Percentiles rank a stretch among this genome's conserved stretches.
phyloP scores from a whole-genome alignment of 2,329 filamentous ascomycete genomes.

The Trichoderma citrinoviride region DNA sequence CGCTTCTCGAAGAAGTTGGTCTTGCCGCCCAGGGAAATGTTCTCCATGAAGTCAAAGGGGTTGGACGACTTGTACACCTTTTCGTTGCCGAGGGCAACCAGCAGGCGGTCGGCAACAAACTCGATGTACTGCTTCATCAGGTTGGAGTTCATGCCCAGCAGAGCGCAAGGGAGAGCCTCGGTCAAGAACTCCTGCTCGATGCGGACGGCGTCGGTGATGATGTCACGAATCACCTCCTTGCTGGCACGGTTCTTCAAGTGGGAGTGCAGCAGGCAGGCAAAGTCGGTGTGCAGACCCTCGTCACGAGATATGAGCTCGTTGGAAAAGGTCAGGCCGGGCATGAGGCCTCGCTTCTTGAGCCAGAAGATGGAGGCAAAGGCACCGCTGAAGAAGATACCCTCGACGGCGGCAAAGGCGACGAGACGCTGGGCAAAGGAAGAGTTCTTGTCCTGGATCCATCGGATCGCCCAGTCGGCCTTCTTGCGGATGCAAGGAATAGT shows the following conservation, averaged over 20 bases:
- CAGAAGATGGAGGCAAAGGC: constrained; percentile 99
- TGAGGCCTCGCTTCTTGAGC: constrained; percentile 99
- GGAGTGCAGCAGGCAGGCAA: constrained; percentile 96
- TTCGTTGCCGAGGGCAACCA: constrained; percentile 87
- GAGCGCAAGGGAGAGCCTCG: constrained; percentile 85
- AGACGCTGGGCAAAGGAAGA: constrained; percentile 95
- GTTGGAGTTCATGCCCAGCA: constrained; percentile 95
- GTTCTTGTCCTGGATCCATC: constrained; percentile 90
- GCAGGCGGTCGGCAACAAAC: constrained; percentile 94
- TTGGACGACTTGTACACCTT: constrained; percentile 92
- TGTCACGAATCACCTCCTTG: constrained; percentile 75
- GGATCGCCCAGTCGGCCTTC: constrained; percentile 97
- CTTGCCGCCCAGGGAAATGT: constrained; percentile 97
- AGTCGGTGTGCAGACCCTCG: constrained; percentile 98
- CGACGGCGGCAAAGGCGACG: constrained; percentile 93
- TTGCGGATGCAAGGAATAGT: constrained; percentile 98
- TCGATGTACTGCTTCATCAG: constrained; percentile 99
- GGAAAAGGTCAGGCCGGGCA: constrained; percentile 98
- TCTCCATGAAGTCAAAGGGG: constrained; percentile 99
- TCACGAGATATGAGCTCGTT: constrained; percentile 99
- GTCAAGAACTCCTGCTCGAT: constrained; percentile 99
- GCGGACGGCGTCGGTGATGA: constrained; percentile 88
- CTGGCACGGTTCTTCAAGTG: constrained; percentile 89
- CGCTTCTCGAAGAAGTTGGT: constrained; percentile 99
- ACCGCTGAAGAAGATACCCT: constrained; percentile 99